These are phyloP conservation scores for Tilletia indica DNA, from an alignment of 1,284 basidiomycete genomes.

Conservation along the genomic window DNA sequence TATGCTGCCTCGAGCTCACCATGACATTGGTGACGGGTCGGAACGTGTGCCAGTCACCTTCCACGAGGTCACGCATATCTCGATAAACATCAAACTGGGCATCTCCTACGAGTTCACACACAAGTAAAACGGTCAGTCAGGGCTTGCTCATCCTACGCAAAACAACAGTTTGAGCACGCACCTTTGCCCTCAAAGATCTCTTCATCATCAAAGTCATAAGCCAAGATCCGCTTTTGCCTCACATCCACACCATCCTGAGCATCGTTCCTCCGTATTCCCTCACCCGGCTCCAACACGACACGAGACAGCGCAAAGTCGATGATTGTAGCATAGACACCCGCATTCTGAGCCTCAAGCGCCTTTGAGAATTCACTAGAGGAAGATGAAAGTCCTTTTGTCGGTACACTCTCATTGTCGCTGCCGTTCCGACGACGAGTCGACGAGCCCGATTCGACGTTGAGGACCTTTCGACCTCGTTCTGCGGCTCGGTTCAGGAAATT, in stretches of 20 bases:
- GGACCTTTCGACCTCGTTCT: background rate
- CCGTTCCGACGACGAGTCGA: no score
- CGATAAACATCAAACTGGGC: conserved; percentile 94
- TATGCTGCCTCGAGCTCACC: conserved; percentile 61
- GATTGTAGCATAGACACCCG: conserved; percentile 73
- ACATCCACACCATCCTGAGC: background rate
- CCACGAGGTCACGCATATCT: conserved; percentile 70
- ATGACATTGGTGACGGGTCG: conserved; percentile 82
- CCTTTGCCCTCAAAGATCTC: conserved; percentile 52
- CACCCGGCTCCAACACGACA: conserved; percentile 60
- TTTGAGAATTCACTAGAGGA: background rate
- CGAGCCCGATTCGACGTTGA: background rate
- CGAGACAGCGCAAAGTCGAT: conserved; percentile 93
- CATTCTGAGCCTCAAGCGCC: conserved; percentile 57
- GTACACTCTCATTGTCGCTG: no score
- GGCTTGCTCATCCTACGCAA: conserved; percentile 67
- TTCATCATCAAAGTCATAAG: conserved; percentile 54
- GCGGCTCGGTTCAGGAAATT: background rate
- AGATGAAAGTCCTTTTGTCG: no score
- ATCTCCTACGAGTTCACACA: conserved; percentile 64
- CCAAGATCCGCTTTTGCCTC: conserved; percentile 27
- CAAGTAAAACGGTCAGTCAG: conserved; percentile 61
- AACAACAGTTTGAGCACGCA: conserved; percentile 26
- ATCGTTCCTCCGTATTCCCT: conserved; percentile 20
- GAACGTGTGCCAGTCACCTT: conserved; percentile 70